Percentiles rank a stretch among this genome's conserved stretches.
These are phyloP conservation scores for Pseudomonodictys pantanalensis DNA, from an alignment of 495 filamentous ascomycete species.

Conservation along the genomic window DNA sequence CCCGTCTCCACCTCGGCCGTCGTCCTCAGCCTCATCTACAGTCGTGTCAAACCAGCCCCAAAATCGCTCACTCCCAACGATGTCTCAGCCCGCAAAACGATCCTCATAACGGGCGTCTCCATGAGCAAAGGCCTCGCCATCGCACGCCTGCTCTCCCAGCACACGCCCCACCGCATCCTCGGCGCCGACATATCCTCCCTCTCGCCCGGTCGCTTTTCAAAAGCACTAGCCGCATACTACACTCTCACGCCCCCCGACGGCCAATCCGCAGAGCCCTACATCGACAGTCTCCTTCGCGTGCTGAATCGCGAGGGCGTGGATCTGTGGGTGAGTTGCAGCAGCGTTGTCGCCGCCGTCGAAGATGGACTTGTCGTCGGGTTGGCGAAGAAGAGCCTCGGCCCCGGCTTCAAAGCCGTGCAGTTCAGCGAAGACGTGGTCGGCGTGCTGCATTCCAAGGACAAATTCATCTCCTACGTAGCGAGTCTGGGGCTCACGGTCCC, in stretches of 20 bases:
- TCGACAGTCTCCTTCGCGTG: slow-evolving; percentile 53
- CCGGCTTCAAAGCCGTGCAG: slow-evolving; percentile 60
- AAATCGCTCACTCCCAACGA: slow-evolving; percentile 23
- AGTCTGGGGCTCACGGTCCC: slow-evolving; percentile 55
- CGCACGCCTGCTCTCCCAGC: slow-evolving; percentile 60
- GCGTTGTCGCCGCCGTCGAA: slow-evolving; percentile 55
- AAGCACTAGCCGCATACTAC: slow-evolving; percentile 53
- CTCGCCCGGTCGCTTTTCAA: slow-evolving; percentile 41
- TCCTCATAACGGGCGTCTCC: slow-evolving; percentile 70
- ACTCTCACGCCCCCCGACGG: slow-evolving; percentile 21
- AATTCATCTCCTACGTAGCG: slow-evolving; percentile 55
- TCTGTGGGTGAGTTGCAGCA: slow-evolving; percentile 71
- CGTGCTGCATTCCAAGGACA: slow-evolving; percentile 55
- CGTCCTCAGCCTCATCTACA: slow-evolving; percentile 39
- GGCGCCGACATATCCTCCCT: slow-evolving; percentile 60
- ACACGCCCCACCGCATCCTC: slow-evolving; percentile 66
- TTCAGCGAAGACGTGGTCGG: slow-evolving; percentile 49
- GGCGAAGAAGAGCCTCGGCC: slow-evolving; percentile 61
- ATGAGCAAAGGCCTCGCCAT: slow-evolving; percentile 65
- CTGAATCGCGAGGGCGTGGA: slow-evolving; percentile 61
- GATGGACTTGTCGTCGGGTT: slow-evolving; percentile 49
- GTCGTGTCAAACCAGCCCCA: not conserved
- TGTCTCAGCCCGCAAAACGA: slow-evolving; percentile 52
- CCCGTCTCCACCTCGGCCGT: slow-evolving; percentile 55
- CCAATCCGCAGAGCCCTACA: slow-evolving; percentile 42